A percentile compares a stretch with the other conserved stretches of the same genome.
Evolutionary conservation across 2,329 filamentous ascomycete species (phyloP).

Genomic region (Fusarium mexicanum): DNA sequence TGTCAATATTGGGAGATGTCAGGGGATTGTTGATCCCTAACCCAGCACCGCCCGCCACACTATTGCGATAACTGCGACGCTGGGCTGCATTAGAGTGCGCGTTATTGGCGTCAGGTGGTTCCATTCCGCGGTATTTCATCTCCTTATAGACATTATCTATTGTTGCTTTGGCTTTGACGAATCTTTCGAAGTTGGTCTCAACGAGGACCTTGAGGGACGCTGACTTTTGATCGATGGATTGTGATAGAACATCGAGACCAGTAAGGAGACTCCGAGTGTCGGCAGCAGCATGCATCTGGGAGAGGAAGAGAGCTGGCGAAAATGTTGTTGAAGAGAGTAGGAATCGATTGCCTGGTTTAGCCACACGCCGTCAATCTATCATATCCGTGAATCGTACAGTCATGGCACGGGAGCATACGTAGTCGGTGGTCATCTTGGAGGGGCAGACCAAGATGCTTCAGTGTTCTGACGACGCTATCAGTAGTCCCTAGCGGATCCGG

Average conservation of each 20-base stretch:
- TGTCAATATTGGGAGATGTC: constrained; percentile 58
- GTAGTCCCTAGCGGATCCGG: constrained; percentile 89
- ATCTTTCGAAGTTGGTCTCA: constrained; percentile 97
- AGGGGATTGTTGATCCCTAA: constrained; percentile 51
- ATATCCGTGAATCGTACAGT: constrained; percentile 1
- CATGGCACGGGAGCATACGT: constrained; percentile 60
- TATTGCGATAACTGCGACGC: constrained; percentile 70
- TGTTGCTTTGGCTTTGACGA: constrained; percentile 95
- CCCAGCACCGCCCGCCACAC: constrained; percentile 52
- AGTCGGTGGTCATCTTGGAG: constrained; percentile 85
- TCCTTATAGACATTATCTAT: constrained; percentile 99
- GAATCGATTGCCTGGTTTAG: constrained; percentile 80
- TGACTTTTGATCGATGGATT: constrained; percentile 97
- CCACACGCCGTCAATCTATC: constrained; percentile 28
- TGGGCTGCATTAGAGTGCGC: constrained; percentile 71
- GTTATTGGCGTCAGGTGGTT: constrained; percentile 56
- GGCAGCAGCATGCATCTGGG: constrained; percentile 87
- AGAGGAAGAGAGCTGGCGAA: constrained; percentile 89
- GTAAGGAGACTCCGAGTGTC: constrained; percentile 83
- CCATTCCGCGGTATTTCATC: constrained; percentile 81
- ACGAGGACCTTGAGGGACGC: constrained; percentile 95
- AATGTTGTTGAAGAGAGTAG: constrained; percentile 96
- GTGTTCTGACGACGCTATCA: constrained; percentile 83
- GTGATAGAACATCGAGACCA: constrained; percentile 86
- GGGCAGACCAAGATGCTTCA: constrained; percentile 79